phyloP scores from a whole-genome alignment of 2,329 filamentous ascomycete genomes.

The Microascus cirrosus region DNA sequence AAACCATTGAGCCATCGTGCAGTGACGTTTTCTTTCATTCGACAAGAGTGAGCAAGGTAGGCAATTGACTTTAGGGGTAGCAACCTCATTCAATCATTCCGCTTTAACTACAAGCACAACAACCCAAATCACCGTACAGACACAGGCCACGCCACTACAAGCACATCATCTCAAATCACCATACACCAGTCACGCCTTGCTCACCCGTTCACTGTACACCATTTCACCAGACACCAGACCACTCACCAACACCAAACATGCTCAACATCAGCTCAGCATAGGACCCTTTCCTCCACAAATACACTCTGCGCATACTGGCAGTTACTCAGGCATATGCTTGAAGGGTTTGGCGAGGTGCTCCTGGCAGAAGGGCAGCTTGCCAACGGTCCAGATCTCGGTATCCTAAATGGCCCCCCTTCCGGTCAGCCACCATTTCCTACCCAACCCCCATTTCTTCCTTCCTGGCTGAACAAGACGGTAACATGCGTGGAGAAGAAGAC shows the following conservation, averaged over 20 bases:
- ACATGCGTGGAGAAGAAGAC: not conserved
- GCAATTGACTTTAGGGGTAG: not conserved
- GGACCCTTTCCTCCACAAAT: not conserved
- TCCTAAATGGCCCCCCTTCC: conserved; percentile 28
- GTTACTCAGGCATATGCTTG: conserved; percentile 49
- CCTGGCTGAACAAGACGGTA: not conserved
- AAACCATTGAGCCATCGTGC: too few relatives aligned
- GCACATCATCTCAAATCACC: not conserved
- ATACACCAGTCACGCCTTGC: not conserved
- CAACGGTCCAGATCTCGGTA: conserved; percentile 58
- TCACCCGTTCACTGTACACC: not conserved
- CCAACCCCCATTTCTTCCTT: not conserved
- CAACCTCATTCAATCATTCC: not conserved
- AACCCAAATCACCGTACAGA: not conserved
- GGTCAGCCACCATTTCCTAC: not conserved
- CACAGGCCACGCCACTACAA: too few relatives aligned
- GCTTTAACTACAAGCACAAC: not conserved
- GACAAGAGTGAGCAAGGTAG: not conserved
- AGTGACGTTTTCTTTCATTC: too few relatives aligned
- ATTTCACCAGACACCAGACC: not conserved
- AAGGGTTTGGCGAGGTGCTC: conserved; percentile 54
- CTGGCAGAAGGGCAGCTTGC: conserved; percentile 61
- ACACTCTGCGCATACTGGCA: not conserved
- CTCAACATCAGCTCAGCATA: not conserved
- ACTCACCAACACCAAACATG: not conserved